Conservation (phyloP, 2,329 filamentous ascomycete species). For the Penicillium capsulatum region DNA sequence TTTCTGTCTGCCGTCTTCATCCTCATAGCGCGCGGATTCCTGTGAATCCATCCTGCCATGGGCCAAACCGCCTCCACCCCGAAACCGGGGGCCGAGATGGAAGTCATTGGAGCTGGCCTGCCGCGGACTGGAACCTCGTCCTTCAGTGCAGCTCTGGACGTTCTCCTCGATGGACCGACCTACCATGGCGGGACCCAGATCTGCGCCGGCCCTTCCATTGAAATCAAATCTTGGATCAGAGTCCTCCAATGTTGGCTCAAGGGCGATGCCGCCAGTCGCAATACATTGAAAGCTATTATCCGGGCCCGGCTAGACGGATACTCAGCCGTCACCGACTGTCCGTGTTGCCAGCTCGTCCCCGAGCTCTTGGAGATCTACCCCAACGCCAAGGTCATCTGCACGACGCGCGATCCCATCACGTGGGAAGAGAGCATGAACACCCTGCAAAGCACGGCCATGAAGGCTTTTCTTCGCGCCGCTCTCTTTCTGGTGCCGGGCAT, state of each 20-base stretch:
- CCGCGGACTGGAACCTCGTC: constrained; percentile 51
- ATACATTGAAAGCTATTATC: neutral
- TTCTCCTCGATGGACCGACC: constrained; percentile 48
- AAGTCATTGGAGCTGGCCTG: constrained; percentile 29
- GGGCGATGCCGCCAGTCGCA: constrained; percentile 1
- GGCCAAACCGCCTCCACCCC: constrained; percentile 19
- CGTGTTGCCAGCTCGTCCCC: constrained; percentile 41
- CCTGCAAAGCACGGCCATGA: constrained; percentile 6
- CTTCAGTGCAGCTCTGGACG: constrained; percentile 47
- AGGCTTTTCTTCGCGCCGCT: constrained; percentile 19
- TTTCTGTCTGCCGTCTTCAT: no score
- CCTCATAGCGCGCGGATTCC: no score
- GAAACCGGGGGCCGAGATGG: constrained; percentile 15
- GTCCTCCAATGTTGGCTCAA: constrained; percentile 17
- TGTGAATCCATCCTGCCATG: no score
- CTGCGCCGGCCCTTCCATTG: constrained; percentile 17
- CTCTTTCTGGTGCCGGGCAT: constrained; percentile 25
- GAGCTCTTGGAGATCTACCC: constrained; percentile 50
- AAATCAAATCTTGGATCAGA: constrained; percentile 24
- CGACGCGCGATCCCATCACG: constrained; percentile 21
- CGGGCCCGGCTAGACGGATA: constrained; percentile 36
- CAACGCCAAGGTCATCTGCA: constrained; percentile 47
- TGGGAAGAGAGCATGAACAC: constrained; percentile 26
- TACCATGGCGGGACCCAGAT: constrained; percentile 49
- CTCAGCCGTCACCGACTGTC: constrained; percentile 47